Conservation (phyloP, 1,284 basidiomycete genomes). For the Vanrija pseudolonga region DNA sequence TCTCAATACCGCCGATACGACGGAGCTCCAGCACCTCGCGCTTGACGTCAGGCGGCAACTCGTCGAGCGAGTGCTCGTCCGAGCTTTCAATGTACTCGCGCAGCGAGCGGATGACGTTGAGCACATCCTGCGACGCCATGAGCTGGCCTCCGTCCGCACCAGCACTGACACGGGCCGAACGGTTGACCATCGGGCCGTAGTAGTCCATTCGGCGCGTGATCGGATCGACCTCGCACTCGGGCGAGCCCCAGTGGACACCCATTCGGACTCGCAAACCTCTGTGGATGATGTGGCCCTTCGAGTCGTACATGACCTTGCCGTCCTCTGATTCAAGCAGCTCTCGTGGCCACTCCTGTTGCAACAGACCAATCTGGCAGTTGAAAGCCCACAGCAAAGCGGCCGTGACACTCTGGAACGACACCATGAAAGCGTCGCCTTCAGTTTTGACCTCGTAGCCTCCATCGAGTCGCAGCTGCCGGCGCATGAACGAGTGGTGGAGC, state of each 20-base stretch:
- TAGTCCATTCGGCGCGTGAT: conserved; percentile 98
- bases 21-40: conserved; percentile 52
- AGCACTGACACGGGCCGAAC: conserved; percentile 79
- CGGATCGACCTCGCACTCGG: conserved; percentile 88
- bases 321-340: conserved; percentile 93
- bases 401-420: conserved; percentile 86
- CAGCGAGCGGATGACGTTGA: conserved; percentile 67
- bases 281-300: conserved; percentile 67
- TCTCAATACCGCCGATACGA: conserved; percentile 68
- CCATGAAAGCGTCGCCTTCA: conserved; percentile 99
- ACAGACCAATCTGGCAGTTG: conserved; percentile 78
- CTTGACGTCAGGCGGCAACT: conserved; percentile 43
- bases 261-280: conserved; percentile 92
- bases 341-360: conserved; percentile 86
- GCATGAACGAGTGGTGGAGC: conserved; percentile 82
- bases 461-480: conserved; percentile 81
- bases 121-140: conserved; percentile 84
- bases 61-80: conserved; percentile 53
- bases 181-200: conserved; percentile 90
- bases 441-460: conserved; percentile 99
- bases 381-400: conserved; percentile 90
- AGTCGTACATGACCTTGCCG: conserved; percentile 75
- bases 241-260: conserved; percentile 92
- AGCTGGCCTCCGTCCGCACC: conserved; percentile 91
- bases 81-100: conserved; percentile 48